Evolutionary conservation across 305 asterid genomes (phyloP), one percentile per base, ranked within the genome.

Genomic region (Solanum hybrid): DNA sequence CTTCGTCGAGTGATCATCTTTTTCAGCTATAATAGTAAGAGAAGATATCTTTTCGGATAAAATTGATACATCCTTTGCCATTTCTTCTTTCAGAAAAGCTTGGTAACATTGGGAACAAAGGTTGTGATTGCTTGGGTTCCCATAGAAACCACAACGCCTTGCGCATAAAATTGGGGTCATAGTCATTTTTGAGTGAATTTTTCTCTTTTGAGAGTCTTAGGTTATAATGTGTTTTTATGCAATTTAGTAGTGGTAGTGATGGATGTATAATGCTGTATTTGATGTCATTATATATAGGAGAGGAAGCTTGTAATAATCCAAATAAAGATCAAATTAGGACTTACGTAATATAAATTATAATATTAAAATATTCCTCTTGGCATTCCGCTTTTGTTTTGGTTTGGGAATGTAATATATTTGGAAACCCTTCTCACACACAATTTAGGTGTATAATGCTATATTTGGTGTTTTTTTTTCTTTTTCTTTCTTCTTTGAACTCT

Each of bases 141-240:
- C 92, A 24, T 33, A 91, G 86, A 89, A 89, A 8, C 94, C 90
- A 28, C 92, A 93, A 36, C 87, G 87, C 6, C 33, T 79, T 16
- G 64, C 16, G 22, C 93, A 93, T 22, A 46, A 82, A 74, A 3
- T 22, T 11, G 46, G 89, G 4, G 64, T 57, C 28, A 46, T 22
- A 77, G 13, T 34, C 86, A 88, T 87, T 33, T 74, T 87, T 75
- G n/a, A 16, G 67, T 51, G 67, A 51, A 0, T 51, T 51, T 57
- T 57, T 18, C n/a, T 16, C 67, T 57, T 57, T 6, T 57, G n/a
- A 57, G n/a, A 5, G n/a, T 57, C 4, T 51, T 51, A 5, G n/a
- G 67, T 18, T 16, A 57, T 51, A 57, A 57, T 57, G 67, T 57
- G n/a, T 6, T 51, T 51, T 51, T 18, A 18, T 57, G 67, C 67